Evolutionary conservation across 2,329 filamentous ascomycete genomes (phyloP), one percentile per base, ranked within the genome.

Genomic region (Raffaelea ambrosiae): DNA sequence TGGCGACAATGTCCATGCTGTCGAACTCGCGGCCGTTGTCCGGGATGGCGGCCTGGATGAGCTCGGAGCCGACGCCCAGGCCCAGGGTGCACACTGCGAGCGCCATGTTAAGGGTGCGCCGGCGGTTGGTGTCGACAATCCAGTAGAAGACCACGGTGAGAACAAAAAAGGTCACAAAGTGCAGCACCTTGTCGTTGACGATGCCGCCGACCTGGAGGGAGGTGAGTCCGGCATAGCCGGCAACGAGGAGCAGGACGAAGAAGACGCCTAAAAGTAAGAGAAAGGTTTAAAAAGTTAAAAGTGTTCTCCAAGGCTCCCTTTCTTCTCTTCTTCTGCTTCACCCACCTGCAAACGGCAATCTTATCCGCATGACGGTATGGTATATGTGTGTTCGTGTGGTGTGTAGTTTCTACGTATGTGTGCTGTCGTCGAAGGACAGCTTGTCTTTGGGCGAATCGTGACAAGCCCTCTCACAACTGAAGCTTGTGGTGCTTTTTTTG

Each of bases 81-180:
- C 65, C 68, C 39, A 84, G 67, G 5, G 90, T 94, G 69, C 88
- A 94, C 51, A 88, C 73, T 20, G 88, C 63, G 22, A 96, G 70
- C 14, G 90, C 95, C 54, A 95, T 70, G 66, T 98, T 85, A 43
- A 95, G 72, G 19, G 82, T 84, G 56, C 91, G 86, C 45, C 91
- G 83, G 53, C 93, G 86, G 53, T 83, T 85, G 46, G 89, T 94
- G 64, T 98, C 93, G 58, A 96, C 69, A 62, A 96, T 86, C 89
- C 93, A 98, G 79, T 98, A 98, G 75, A 97, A 97, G 57, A 78
- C 70, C 54, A 86, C 67, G 16, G 91, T 95, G 46, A 98, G 77
- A 55, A 88, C 63, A 74, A 97, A 95, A 72, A 98, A 97, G 58
- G 86, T 90, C 50, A 89, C 53, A 58, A 86, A 76, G 67, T 97